Evolutionary conservation across 495 filamentous ascomycete genomes (phyloP).

Genomic region (Talaromyces stipitatus): DNA sequence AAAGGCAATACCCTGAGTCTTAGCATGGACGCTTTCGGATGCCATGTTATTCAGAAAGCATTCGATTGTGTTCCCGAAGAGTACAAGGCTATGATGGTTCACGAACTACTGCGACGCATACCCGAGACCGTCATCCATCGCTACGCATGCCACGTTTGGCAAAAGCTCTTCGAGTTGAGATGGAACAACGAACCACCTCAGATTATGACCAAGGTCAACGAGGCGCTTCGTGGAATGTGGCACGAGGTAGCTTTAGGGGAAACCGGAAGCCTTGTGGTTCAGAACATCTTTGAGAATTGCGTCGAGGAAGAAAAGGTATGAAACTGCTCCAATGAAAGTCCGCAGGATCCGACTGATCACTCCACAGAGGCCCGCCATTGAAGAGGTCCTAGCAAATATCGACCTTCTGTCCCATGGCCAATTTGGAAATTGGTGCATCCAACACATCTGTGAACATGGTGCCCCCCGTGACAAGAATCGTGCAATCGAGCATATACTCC

Average conservation of each 20-base stretch:
- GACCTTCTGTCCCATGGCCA: slow-evolving; percentile 96
- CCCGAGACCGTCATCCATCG: slow-evolving; percentile 97
- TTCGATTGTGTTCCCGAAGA: slow-evolving; percentile 97
- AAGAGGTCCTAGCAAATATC: slow-evolving; percentile 88
- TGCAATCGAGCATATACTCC: slow-evolving; percentile 90
- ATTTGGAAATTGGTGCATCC: slow-evolving; percentile 99
- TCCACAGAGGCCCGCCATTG: slow-evolving; percentile 81
- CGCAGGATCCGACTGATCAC: slow-evolving; percentile 23
- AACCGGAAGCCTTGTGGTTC: slow-evolving; percentile 94
- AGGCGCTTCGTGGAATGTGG: slow-evolving; percentile 94
- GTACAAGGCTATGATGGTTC: slow-evolving; percentile 97
- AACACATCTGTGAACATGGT: slow-evolving; percentile 98
- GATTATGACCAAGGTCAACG: slow-evolving; percentile 98
- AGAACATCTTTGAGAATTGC: slow-evolving; percentile 99
- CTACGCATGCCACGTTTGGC: slow-evolving; percentile 98
- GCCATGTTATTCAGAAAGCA: slow-evolving; percentile 96
- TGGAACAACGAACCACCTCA: slow-evolving; percentile 93
- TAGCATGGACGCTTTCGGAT: slow-evolving; percentile 97
- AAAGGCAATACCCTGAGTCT: slow-evolving; percentile 88
- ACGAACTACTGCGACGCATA: slow-evolving; percentile 89
- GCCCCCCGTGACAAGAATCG: slow-evolving; percentile 83
- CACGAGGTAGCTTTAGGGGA: slow-evolving; percentile 95
- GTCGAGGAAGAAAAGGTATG: slow-evolving; percentile 95
- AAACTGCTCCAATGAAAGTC: not conserved
- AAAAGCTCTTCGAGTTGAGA: slow-evolving; percentile 97